Evolutionary conservation across 768 basidiomycete genomes (phyloP).

Genomic region (Exidia glandulosa): DNA sequence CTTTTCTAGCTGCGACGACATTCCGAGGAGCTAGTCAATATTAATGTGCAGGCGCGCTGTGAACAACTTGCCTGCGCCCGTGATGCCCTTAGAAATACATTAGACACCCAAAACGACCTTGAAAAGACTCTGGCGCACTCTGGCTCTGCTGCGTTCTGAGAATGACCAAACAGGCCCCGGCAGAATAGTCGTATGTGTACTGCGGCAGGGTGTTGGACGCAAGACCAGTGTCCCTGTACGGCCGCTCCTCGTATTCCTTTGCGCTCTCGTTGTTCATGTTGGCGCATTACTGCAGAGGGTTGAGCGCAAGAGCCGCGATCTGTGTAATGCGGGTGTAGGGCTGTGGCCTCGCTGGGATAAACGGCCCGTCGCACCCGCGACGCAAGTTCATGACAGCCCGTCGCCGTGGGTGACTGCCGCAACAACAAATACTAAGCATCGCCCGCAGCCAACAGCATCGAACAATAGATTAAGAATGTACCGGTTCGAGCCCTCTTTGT

Average conservation of each 20-base stretch:
- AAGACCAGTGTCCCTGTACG: conserved; percentile 71
- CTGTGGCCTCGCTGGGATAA: too few species aligned
- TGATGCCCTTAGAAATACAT: conserved; percentile 55
- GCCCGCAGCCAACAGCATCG: too few species aligned
- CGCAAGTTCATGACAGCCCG: too few species aligned
- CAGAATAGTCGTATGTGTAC: conserved; percentile 81
- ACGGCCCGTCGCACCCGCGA: too few species aligned
- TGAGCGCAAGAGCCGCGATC: conserved; percentile 65
- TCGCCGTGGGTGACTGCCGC: too few species aligned
- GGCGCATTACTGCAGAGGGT: conserved; percentile 77
- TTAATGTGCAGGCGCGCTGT: conserved; percentile 60
- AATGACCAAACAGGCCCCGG: conserved; percentile 74
- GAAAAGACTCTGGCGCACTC: conserved; percentile 32
- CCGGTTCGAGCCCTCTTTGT: too few species aligned
- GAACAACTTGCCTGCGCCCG: conserved; percentile 77
- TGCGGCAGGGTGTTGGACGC: conserved; percentile 56
- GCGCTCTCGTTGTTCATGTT: conserved; percentile 73
- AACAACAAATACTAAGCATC: too few species aligned
- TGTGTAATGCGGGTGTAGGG: conserved; percentile 71
- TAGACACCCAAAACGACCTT: conserved; percentile 3
- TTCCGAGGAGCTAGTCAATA: conserved; percentile 72
- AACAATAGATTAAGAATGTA: too few species aligned
- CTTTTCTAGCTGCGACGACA: conserved; percentile 72
- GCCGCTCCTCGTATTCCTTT: conserved; percentile 72
- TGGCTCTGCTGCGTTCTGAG: conserved; percentile 66